These are phyloP conservation scores for Phyllosticta capitalensis DNA, from an alignment of 2,329 filamentous ascomycete species.

Conservation along the genomic window DNA sequence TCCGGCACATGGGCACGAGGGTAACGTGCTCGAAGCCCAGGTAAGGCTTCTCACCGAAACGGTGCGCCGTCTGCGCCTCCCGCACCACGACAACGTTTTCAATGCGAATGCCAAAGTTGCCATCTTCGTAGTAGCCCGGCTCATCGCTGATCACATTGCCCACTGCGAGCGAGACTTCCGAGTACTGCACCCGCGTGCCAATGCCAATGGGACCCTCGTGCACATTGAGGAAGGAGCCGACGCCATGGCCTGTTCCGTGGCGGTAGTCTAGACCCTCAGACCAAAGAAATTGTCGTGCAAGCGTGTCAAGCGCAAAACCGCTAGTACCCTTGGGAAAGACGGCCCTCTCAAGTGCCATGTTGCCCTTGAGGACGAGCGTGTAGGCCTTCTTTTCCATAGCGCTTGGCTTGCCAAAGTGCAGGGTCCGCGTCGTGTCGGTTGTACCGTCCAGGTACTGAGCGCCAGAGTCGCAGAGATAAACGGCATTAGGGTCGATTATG, in stretches of 20 bases:
- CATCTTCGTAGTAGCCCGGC: slow-evolving; percentile 95
- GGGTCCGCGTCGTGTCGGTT: slow-evolving; percentile 86
- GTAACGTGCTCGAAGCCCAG: slow-evolving; percentile 95
- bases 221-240: slow-evolving; percentile 91
- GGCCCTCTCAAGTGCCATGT: slow-evolving; percentile 77
- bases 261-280: slow-evolving; percentile 87
- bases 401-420: slow-evolving; percentile 82
- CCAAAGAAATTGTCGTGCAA: slow-evolving; percentile 91
- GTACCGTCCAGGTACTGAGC: slow-evolving; percentile 95
- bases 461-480: slow-evolving; percentile 95
- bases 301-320: slow-evolving; percentile 78
- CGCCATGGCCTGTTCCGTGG: slow-evolving; percentile 91
- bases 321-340: slow-evolving; percentile 93
- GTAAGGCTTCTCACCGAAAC: slow-evolving; percentile 89
- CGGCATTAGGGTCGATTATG: slow-evolving; percentile 68
- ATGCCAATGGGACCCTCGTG: slow-evolving; percentile 97
- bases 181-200: slow-evolving; percentile 81
- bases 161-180: slow-evolving; percentile 78
- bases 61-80: slow-evolving; percentile 76
- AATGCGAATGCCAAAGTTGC: slow-evolving; percentile 86
- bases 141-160: slow-evolving; percentile 96
- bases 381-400: slow-evolving; percentile 80
- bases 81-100: slow-evolving; percentile 91
- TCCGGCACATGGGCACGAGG: slow-evolving; percentile 89
- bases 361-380: slow-evolving; percentile 87